These are phyloP conservation scores for Mariannaea sp. DNA, from an alignment of 2,329 filamentous ascomycete genomes.

Conservation along the genomic window DNA sequence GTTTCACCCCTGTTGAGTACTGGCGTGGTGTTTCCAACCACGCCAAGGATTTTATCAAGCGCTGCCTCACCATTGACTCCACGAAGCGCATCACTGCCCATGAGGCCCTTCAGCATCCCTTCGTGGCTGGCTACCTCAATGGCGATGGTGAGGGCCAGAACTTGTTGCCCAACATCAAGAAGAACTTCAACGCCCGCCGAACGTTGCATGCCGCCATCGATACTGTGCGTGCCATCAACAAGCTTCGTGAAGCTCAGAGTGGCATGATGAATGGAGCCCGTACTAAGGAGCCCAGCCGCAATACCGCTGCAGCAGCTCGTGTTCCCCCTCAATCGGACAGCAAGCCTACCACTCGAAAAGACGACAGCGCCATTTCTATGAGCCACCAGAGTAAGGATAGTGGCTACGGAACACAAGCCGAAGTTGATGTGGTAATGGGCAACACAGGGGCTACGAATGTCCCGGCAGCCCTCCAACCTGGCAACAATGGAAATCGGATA, in stretches of 20 bases:
- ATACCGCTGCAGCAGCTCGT: conserved; percentile 27
- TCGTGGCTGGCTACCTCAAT: conserved; percentile 60
- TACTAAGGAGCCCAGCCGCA: conserved; percentile 55
- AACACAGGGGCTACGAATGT: conserved; percentile 47
- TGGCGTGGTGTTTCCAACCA: conserved; percentile 90
- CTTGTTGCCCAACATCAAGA: conserved; percentile 70
- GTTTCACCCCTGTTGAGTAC: conserved; percentile 91
- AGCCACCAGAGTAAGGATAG: conserved; percentile 49
- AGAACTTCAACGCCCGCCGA: conserved; percentile 73
- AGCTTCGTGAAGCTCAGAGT: conserved; percentile 67
- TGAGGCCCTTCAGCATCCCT: conserved; percentile 70
- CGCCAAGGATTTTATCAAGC: conserved; percentile 89
- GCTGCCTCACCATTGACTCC: conserved; percentile 90
- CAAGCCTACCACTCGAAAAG: conserved; percentile 41
- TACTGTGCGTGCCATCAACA: conserved; percentile 73
- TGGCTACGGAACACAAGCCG: conserved; percentile 53
- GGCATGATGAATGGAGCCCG: conserved; percentile 65
- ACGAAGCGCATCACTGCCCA: conserved; percentile 88
- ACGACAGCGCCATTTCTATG: conserved; percentile 52
- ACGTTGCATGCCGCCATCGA: conserved; percentile 73
- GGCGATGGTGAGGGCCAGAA: conserved; percentile 60
- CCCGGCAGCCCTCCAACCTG: conserved; percentile 59
- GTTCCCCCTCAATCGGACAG: conserved; percentile 17
- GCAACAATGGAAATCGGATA: conserved; percentile 59
- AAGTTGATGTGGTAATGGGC: conserved; percentile 51